phyloP scores from a whole-genome alignment of 1,284 basidiomycete genomes.

The Amylostereum areolatum region DNA sequence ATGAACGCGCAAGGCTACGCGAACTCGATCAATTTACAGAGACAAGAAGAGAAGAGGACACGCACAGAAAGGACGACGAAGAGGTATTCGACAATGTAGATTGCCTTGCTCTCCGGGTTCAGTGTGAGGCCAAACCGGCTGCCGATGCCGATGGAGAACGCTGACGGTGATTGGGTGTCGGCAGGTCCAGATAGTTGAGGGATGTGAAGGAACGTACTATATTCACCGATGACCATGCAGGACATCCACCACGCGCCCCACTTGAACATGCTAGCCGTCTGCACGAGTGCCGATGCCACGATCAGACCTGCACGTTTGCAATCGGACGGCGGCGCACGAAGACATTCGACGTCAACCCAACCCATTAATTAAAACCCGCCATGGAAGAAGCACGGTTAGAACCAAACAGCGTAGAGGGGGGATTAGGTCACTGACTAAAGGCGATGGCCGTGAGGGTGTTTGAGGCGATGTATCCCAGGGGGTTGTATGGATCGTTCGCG shows the following conservation, averaged over 20 bases:
- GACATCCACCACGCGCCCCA: constrained; percentile 59
- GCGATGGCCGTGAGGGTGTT: constrained; percentile 51
- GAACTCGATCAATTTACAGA: background rate
- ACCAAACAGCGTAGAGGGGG: background rate
- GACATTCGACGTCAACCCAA: too few relatives aligned
- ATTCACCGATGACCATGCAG: constrained; percentile 59
- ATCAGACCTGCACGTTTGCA: constrained; percentile 34
- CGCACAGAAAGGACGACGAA: constrained; percentile 61
- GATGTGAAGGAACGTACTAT: constrained; percentile 31
- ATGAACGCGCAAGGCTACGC: constrained; percentile 68
- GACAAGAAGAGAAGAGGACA: constrained; percentile 4
- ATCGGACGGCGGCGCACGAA: background rate
- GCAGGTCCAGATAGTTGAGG: background rate
- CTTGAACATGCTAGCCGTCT: constrained; percentile 41
- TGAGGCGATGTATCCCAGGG: constrained; percentile 55
- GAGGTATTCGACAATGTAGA: constrained; percentile 57
- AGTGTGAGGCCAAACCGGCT: constrained; percentile 43
- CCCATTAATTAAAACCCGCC: background rate
- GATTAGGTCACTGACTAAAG: constrained; percentile 30
- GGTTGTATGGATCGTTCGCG: constrained; percentile 48
- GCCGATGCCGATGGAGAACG: constrained; percentile 46
- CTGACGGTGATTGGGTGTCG: constrained; percentile 19
- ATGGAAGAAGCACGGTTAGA: background rate
- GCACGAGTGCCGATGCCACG: constrained; percentile 41
- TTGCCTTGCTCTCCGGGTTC: constrained; percentile 36